phyloP scores from a whole-genome alignment of 257 asterid species.

The Forsythia viridissima region DNA sequence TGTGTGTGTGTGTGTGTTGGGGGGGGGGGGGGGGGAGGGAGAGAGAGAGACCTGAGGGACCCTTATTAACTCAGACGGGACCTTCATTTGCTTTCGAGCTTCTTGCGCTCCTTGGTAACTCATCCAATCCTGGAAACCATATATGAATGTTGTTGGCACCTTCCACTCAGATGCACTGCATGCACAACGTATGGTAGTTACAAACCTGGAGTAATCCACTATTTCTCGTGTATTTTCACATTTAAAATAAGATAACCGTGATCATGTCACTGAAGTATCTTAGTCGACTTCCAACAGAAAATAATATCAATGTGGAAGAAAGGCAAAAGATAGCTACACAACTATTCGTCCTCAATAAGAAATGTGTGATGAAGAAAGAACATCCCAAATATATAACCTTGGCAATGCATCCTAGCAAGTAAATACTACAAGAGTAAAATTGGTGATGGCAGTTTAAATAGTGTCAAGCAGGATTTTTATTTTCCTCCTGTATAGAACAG shows the following conservation, averaged over 20 bases:
- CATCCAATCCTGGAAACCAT: slow-evolving; percentile 86
- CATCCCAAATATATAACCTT: neutral
- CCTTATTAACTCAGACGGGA: slow-evolving; percentile 75
- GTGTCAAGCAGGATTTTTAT: neutral
- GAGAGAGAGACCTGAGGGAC: slow-evolving; percentile 64
- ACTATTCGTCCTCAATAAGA: neutral
- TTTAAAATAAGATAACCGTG: neutral
- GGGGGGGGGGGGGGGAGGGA: neutral
- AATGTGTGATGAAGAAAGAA: neutral
- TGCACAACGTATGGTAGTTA: neutral
- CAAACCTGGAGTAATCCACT: neutral
- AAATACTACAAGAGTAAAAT: neutral
- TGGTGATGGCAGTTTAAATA: neutral
- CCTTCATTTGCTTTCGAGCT: slow-evolving; percentile 71
- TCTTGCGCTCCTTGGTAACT: slow-evolving; percentile 69
- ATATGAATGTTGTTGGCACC: slow-evolving; percentile 83
- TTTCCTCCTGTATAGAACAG: neutral
- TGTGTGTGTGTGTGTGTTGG: neutral
- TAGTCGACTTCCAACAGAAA: neutral
- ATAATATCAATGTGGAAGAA: neutral
- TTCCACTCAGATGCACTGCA: slow-evolving; percentile 81
- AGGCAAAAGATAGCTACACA: neutral
- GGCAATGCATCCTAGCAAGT: neutral
- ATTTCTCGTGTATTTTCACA: neutral
- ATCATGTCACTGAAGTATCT: neutral